These are phyloP conservation scores for Boletus huronensis DNA, from an alignment of 768 basidiomycete species.

Conservation along the genomic window DNA sequence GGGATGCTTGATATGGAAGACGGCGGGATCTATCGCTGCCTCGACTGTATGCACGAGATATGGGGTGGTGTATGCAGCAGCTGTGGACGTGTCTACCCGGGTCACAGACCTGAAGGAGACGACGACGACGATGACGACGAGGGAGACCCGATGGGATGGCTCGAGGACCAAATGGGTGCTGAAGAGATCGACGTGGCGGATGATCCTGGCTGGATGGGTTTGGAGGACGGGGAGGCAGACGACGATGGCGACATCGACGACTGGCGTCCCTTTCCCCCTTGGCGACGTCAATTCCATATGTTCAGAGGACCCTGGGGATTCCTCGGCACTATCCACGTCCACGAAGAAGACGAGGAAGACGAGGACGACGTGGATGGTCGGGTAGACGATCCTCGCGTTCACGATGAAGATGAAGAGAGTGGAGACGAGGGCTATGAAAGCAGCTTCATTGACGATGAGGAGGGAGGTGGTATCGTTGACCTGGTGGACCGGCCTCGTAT, in stretches of 20 bases:
- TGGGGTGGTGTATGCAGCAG: constrained; percentile 61
- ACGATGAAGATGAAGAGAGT: constrained; percentile 19
- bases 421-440: constrained; percentile 45
- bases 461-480: background rate
- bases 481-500: constrained; percentile 17
- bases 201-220: constrained; percentile 33
- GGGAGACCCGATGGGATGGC: constrained; percentile 31
- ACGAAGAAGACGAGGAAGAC: constrained; percentile 24
- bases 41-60: constrained; percentile 77
- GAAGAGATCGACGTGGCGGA: constrained; percentile 30
- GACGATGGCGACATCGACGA: constrained; percentile 28
- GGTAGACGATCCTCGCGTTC: constrained; percentile 1
- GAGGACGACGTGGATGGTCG: constrained; percentile 4
- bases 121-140: constrained; percentile 28
- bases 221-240: constrained; percentile 34
- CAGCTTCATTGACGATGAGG: constrained; percentile 56
- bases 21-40: constrained; percentile 71
- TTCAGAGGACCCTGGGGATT: constrained; percentile 19
- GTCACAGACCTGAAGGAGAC: constrained; percentile 37
- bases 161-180: constrained; percentile 38
- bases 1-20: constrained; percentile 74
- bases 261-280: constrained; percentile 18
- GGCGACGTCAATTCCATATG: constrained; percentile 12
- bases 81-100: constrained; percentile 60
- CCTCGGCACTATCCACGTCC: constrained; percentile 17